A percentile compares a stretch with the other conserved stretches of the same genome.
Evolutionary conservation across 345 rosid genomes (phyloP).

Genomic region (Gossypium sturtianum): DNA sequence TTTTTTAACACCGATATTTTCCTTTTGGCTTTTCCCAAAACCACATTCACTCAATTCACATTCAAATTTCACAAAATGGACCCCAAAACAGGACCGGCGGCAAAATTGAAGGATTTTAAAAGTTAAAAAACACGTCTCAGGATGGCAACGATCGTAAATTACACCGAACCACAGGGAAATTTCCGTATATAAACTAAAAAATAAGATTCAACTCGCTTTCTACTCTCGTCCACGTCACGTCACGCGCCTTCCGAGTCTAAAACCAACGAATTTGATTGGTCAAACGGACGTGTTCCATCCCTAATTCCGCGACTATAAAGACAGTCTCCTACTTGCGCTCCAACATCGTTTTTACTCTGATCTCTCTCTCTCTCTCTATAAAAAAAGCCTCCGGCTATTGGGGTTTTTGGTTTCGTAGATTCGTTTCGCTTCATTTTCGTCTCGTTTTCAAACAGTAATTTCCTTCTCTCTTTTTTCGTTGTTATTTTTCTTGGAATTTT

Average conservation of each 20-base stretch:
- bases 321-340: neutral
- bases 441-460: neutral
- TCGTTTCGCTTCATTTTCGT: neutral
- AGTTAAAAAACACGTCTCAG: neutral
- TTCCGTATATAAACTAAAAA: neutral
- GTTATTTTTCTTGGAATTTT: neutral
- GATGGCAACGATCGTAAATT: slow-evolving; percentile 7
- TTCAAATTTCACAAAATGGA: neutral
- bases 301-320: slow-evolving; percentile 7
- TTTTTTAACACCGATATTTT: neutral
- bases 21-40: too few species aligned
- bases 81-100: neutral
- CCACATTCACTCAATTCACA: neutral
- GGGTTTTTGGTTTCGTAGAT: neutral
- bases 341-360: neutral
- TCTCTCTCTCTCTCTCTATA: slow-evolving; percentile 9
- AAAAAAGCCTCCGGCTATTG: slow-evolving; percentile 11
- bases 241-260: neutral
- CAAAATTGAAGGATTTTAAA: neutral
- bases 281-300: slow-evolving; percentile 20
- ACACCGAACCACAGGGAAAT: neutral
- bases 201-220: neutral
- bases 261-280: slow-evolving; percentile 23
- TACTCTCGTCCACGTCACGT: too few species aligned
- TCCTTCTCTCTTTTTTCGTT: neutral